Evolutionary conservation across 1,284 basidiomycete genomes (phyloP).

Genomic region (Irpex lacteus): DNA sequence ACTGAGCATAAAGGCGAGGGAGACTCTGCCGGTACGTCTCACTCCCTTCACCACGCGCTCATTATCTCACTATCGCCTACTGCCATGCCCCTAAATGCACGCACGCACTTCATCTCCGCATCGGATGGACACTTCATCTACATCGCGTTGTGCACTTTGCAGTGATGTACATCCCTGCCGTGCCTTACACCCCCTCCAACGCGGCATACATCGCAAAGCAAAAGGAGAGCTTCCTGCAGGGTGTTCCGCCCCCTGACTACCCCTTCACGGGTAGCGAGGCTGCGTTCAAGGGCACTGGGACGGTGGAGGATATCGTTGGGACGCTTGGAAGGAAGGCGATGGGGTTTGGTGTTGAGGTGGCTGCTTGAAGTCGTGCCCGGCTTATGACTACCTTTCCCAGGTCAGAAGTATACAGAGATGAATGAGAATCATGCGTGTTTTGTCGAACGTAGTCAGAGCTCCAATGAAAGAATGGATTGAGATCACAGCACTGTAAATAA

Average conservation of each 20-base stretch:
- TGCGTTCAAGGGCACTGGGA: conserved; percentile 9
- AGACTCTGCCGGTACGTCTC: conserved; percentile 63
- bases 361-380: too few species aligned
- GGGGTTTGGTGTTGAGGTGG: background rate
- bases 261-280: conserved; percentile 10
- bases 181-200: conserved; percentile 11
- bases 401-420: background rate
- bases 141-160: background rate
- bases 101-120: too few species aligned
- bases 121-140: background rate
- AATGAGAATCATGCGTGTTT: background rate
- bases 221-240: conserved; percentile 9
- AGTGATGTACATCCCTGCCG: conserved; percentile 15
- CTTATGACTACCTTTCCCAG: too few species aligned
- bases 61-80: too few species aligned
- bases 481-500: background rate
- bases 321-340: background rate
- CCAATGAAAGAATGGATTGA: background rate
- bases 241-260: conserved; percentile 11
- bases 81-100: too few species aligned
- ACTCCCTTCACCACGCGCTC: background rate
- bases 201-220: conserved; percentile 11
- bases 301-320: conserved; percentile 4
- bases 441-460: background rate
- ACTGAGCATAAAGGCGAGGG: conserved; percentile 59